Evolutionary conservation across 768 basidiomycete genomes (phyloP).

Genomic region (Dendrothele bispora): DNA sequence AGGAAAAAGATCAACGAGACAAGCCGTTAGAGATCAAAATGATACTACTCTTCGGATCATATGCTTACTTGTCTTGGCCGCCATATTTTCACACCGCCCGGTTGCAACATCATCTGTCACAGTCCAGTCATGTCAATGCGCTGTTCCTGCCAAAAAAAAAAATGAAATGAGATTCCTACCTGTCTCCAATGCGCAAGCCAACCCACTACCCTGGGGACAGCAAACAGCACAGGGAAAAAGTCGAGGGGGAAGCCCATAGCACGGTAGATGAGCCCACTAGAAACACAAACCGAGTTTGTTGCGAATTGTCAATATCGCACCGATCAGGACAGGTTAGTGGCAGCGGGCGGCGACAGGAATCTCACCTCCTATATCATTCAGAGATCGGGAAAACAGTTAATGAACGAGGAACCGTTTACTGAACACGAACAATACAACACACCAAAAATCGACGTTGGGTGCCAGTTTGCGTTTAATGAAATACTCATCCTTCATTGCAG

Average conservation of each 20-base stretch:
- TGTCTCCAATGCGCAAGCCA: conserved; percentile 95
- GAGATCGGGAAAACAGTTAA: conserved; percentile 8
- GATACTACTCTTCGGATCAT: conserved; percentile 8
- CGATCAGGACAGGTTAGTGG: conserved; percentile 5
- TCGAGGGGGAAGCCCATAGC: conserved; percentile 95
- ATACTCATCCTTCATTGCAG: conserved; percentile 89
- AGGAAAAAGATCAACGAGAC: not conserved
- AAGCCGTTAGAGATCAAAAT: conserved; percentile 6
- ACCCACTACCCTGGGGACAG: conserved; percentile 88
- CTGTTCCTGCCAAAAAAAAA: conserved; percentile 6
- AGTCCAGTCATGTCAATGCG: not conserved
- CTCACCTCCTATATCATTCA: conserved; percentile 53
- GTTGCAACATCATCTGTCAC: conserved; percentile 84
- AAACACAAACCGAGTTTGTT: conserved; percentile 11
- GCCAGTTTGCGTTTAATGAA: conserved; percentile 79
- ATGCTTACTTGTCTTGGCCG: conserved; percentile 71
- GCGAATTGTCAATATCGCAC: too few relatives aligned
- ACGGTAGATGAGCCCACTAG: conserved; percentile 84
- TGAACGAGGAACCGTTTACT: conserved; percentile 3
- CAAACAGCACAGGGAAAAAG: conserved; percentile 93
- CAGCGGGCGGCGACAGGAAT: conserved; percentile 10
- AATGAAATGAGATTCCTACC: conserved; percentile 35
- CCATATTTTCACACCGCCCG: conserved; percentile 93
- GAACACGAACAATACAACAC: too few relatives aligned
- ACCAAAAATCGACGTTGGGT: conserved; percentile 94